Evolutionary conservation across 768 basidiomycete species (phyloP).

Genomic region (Trametes elegans): DNA sequence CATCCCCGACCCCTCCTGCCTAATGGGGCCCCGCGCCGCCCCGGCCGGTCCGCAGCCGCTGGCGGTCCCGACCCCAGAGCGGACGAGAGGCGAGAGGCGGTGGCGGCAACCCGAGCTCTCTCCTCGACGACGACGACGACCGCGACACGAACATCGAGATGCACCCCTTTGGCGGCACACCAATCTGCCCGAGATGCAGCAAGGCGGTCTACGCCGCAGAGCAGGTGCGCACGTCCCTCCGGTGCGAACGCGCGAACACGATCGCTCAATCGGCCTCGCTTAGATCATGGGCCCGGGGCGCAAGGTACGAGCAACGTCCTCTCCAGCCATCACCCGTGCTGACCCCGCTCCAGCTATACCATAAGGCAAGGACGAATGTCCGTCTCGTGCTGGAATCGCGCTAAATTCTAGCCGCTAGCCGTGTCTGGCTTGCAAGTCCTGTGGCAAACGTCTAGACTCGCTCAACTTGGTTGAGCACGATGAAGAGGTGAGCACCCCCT

Average conservation of each 20-base stretch:
- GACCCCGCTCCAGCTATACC: constrained; percentile 58
- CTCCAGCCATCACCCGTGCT: constrained; percentile 4
- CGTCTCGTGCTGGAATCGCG: background rate
- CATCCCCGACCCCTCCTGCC: constrained; percentile 20
- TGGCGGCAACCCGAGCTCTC: background rate
- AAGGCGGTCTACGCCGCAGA: constrained; percentile 87
- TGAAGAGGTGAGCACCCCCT: constrained; percentile 56
- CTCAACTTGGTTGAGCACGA: constrained; percentile 79
- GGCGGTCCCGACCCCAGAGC: background rate
- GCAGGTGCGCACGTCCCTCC: constrained; percentile 49
- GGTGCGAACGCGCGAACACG: background rate
- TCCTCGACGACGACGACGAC: background rate
- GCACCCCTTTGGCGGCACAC: constrained; percentile 72
- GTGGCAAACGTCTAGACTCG: constrained; percentile 79
- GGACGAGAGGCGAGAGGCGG: too few relatives aligned
- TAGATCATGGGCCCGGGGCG: constrained; percentile 86
- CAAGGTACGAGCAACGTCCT: constrained; percentile 52
- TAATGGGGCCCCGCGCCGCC: constrained; percentile 3
- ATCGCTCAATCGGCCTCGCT: constrained; percentile 12
- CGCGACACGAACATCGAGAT: constrained; percentile 33
- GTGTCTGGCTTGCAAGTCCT: constrained; percentile 75
- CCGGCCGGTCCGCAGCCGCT: background rate
- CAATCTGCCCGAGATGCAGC: constrained; percentile 69
- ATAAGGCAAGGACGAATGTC: constrained; percentile 51
- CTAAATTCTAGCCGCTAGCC: constrained; percentile 42